Conservation (phyloP, 148 eudicot species). For the Spergularia marina region DNA sequence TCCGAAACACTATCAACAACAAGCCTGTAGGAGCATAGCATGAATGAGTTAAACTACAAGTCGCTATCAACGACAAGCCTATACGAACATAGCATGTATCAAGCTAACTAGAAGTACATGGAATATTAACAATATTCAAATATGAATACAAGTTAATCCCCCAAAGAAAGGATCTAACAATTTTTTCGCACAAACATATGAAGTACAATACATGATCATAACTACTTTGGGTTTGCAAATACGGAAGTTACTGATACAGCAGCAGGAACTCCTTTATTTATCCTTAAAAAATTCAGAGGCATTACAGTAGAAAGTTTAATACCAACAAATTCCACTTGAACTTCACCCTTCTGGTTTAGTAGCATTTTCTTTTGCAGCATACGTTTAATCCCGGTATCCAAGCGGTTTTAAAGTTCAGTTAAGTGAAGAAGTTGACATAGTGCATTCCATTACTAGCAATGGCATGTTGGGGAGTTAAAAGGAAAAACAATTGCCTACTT, state of each 20-base stretch:
- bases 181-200: neutral
- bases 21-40: slow-evolving; percentile 55
- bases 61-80: slow-evolving; percentile 86
- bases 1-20: slow-evolving; percentile 83
- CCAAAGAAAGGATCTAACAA: neutral
- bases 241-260: neutral
- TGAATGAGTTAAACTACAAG: no score
- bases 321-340: neutral
- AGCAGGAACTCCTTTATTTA: neutral
- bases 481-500: neutral
- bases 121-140: neutral
- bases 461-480: neutral
- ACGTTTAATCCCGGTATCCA: neutral
- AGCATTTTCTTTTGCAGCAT: slow-evolving; percentile 4
- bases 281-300: neutral
- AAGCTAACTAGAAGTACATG: slow-evolving; percentile 2
- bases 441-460: neutral
- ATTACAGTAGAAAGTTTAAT: neutral
- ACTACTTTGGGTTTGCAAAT: neutral
- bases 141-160: neutral
- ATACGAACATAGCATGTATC: slow-evolving; percentile 22
- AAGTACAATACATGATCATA: neutral
- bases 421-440: neutral
- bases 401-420: no score
- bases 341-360: no score